Conservation (phyloP, 2,329 filamentous ascomycete genomes). For the Sporothrix brunneoviolacea region DNA sequence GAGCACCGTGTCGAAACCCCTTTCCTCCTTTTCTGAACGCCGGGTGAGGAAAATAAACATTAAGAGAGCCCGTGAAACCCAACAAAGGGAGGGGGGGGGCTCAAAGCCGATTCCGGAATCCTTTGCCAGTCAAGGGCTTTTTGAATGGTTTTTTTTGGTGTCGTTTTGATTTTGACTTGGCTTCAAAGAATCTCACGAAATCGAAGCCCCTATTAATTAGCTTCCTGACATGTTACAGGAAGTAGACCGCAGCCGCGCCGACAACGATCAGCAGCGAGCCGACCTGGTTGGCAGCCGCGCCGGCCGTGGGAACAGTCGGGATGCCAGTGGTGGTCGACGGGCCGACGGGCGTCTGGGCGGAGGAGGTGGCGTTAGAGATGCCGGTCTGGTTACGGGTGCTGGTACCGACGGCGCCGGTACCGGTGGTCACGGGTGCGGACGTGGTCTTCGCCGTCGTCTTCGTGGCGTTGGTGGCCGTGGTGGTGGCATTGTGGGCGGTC, state of each 20-base stretch:
- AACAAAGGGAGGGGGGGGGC: not conserved
- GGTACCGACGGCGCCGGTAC: not conserved
- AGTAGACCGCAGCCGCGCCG: conserved; percentile 34
- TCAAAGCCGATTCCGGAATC: too few relatives aligned
- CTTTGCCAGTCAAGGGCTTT: not conserved
- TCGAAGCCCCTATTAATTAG: too few relatives aligned
- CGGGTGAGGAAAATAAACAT: not conserved
- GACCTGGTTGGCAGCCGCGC: conserved; percentile 25
- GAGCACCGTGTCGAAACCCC: too few relatives aligned
- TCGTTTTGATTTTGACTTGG: too few relatives aligned
- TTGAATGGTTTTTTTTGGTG: too few relatives aligned
- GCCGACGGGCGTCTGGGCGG: too few relatives aligned
- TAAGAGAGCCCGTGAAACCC: not conserved
- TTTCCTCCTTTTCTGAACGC: not conserved
- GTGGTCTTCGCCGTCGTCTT: not conserved
- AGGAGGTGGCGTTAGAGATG: not conserved
- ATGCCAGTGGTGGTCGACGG: not conserved
- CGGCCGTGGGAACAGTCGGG: conserved; percentile 21
- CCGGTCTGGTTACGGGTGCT: not conserved
- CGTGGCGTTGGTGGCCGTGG: not conserved
- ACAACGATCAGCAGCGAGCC: conserved; percentile 30
- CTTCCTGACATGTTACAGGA: conserved; percentile 32
- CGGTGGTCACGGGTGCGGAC: not conserved
- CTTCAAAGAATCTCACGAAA: too few relatives aligned
- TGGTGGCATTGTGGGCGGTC: too few relatives aligned